Conservation (phyloP, 345 rosid species). For the Acer saccharum region DNA sequence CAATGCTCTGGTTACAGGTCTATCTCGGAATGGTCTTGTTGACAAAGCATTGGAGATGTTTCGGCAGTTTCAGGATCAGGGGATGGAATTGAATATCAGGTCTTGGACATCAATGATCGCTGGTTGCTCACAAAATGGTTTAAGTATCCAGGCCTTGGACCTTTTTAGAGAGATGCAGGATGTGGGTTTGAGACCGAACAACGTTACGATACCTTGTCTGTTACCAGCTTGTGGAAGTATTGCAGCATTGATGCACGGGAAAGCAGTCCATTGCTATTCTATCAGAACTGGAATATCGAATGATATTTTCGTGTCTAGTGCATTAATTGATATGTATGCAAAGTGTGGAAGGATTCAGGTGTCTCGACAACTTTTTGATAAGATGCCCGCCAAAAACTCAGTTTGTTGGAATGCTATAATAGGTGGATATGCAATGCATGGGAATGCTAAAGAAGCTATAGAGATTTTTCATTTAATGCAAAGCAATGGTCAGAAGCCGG, state of each 20-base stretch:
- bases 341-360: slow-evolving; percentile 66
- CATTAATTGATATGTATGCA: slow-evolving; percentile 79
- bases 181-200: slow-evolving; percentile 32
- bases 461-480: slow-evolving; percentile 55
- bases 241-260: slow-evolving; percentile 42
- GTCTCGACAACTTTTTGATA: slow-evolving; percentile 55
- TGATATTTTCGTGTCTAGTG: slow-evolving; percentile 46
- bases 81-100: slow-evolving; percentile 34
- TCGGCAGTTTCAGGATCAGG: slow-evolving; percentile 20
- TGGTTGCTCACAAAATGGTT: slow-evolving; percentile 43
- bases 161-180: slow-evolving; percentile 47
- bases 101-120: slow-evolving; percentile 45
- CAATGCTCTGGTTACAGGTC: slow-evolving; percentile 35
- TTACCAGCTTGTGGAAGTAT: slow-evolving; percentile 42
- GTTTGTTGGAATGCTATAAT: slow-evolving; percentile 78
- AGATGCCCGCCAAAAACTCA: slow-evolving; percentile 57
- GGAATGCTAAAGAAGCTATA: slow-evolving; percentile 59
- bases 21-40: slow-evolving; percentile 36
- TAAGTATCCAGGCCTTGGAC: slow-evolving; percentile 38
- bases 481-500: slow-evolving; percentile 51
- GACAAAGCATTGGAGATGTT: slow-evolving; percentile 36
- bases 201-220: slow-evolving; percentile 43
- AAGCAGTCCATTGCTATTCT: slow-evolving; percentile 40
- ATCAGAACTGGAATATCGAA: slow-evolving; percentile 35
- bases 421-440: slow-evolving; percentile 75